These are phyloP conservation scores for Knoxia roxburghii DNA, from an alignment of 257 asterid species.

Conservation along the genomic window DNA sequence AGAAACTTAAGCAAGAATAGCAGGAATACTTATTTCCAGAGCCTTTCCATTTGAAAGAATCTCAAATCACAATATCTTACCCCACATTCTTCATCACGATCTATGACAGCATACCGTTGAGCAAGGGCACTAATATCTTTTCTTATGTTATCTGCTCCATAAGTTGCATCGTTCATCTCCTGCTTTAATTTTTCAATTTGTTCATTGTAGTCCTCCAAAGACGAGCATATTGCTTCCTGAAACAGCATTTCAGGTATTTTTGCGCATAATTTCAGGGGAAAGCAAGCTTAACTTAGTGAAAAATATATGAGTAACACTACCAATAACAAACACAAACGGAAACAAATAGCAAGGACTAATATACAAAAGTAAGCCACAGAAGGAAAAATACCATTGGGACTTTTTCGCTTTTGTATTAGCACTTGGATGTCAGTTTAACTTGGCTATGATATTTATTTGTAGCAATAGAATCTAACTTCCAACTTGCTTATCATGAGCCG, in stretches of 20 bases:
- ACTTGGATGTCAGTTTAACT: neutral
- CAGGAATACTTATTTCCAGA: too few species aligned
- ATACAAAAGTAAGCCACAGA: too few species aligned
- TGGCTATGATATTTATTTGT: neutral
- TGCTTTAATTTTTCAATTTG: slow-evolving; percentile 92
- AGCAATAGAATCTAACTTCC: neutral
- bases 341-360: neutral
- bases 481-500: neutral
- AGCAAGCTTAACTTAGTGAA: neutral
- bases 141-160: slow-evolving; percentile 94
- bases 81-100: slow-evolving; percentile 94
- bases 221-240: slow-evolving; percentile 96
- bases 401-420: too few species aligned
- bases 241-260: slow-evolving; percentile 21
- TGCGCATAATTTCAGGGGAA: neutral
- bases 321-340: neutral
- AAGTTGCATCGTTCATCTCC: slow-evolving; percentile 98
- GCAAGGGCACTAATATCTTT: slow-evolving; percentile 90
- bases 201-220: slow-evolving; percentile 93
- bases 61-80: slow-evolving; percentile 43
- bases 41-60: neutral
- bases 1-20: too few species aligned
- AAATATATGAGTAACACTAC: neutral
- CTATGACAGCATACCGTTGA: slow-evolving; percentile 81
- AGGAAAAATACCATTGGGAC: too few species aligned